phyloP scores from a whole-genome alignment of 2,329 filamentous ascomycete species.

The Pseudopithomyces maydicus region DNA sequence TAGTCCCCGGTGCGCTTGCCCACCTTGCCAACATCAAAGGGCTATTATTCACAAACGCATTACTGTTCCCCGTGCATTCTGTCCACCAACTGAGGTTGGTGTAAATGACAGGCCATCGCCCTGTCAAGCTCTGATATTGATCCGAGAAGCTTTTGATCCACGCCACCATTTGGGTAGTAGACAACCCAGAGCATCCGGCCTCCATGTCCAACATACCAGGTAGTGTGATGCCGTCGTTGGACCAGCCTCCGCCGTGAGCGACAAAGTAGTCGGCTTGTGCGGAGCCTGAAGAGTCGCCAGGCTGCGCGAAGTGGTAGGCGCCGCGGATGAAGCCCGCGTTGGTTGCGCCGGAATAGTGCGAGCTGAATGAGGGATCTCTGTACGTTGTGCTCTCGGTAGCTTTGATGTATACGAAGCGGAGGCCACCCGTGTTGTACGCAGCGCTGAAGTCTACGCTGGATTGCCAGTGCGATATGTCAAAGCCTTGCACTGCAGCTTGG shows the following conservation, averaged over 20 bases:
- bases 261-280: conserved; percentile 60
- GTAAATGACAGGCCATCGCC: conserved; percentile 60
- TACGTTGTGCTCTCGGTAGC: conserved; percentile 59
- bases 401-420: conserved; percentile 45
- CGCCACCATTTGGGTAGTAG: conserved; percentile 48
- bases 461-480: conserved; percentile 44
- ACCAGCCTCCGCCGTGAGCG: conserved; percentile 60
- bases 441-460: conserved; percentile 33
- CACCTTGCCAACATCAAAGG: conserved; percentile 58
- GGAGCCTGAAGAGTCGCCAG: conserved; percentile 50
- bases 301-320: conserved; percentile 62
- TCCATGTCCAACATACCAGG: conserved; percentile 61
- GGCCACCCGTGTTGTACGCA: conserved; percentile 38
- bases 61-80: conserved; percentile 57
- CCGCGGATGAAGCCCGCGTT: conserved; percentile 60
- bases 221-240: conserved; percentile 58
- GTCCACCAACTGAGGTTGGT: conserved; percentile 61
- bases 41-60: conserved; percentile 53
- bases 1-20: conserved; percentile 47
- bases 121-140: conserved; percentile 52
- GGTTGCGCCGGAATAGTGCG: conserved; percentile 58
- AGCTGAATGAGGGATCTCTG: conserved; percentile 48
- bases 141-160: conserved; percentile 43
- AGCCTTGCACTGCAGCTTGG: conserved; percentile 25
- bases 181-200: conserved; percentile 16